Base-by-base conservation (phyloP, 495 filamentous ascomycete species). In the Immersiella caudata region DNA sequence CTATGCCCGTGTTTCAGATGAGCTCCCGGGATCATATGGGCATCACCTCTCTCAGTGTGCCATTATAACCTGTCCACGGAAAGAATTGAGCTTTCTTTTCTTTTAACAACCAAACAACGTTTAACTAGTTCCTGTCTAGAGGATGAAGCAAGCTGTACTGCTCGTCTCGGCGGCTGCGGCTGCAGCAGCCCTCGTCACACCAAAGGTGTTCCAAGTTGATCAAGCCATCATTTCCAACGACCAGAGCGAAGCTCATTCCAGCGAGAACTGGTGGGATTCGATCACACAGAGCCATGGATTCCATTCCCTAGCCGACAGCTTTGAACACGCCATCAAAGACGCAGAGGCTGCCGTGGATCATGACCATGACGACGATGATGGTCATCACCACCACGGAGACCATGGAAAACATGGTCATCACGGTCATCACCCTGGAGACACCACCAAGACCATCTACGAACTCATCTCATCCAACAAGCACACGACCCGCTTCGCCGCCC, bases 401-500 rank as follows among this genome's bases (percentile, higher is more conserved):
- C 25, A 66, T 33, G 64, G 50, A 36, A 22, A 58, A 12, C 67
- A 68, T 50, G 67, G 67, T 46, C 63, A 64, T 46, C 67, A 40
- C 54, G 70, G 68, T 5, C 79, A 78, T 36, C 78, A 70, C 29
- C 29, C 29, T 51, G 68, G 69, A 65, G 70, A 71, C 68, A 62
- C 29, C 60, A 77, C 83, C n/a, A 90, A 93, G 73, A 96, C 92
- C 33, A 82, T 96, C 60, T 96, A 92, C 78, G 80, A 96, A 67
- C 77, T 93, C 25, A 92, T 97, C 76, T 76, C 82, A 14, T 80
- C 85, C 57, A 89, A 83, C 79, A 90, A 91, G 67, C 86, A 93
- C 79, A 93, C 91, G 22, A 88, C 85, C 36, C 91, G 87, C 75
- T 87, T 97, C 51, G 88, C 89, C 22, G 82, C 88, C 68, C 81